A percentile compares a stretch with the other conserved stretches of the same genome.
These are phyloP conservation scores for Barnettozyma populi DNA, from an alignment of 805 yeast species.

Conservation along the genomic window DNA sequence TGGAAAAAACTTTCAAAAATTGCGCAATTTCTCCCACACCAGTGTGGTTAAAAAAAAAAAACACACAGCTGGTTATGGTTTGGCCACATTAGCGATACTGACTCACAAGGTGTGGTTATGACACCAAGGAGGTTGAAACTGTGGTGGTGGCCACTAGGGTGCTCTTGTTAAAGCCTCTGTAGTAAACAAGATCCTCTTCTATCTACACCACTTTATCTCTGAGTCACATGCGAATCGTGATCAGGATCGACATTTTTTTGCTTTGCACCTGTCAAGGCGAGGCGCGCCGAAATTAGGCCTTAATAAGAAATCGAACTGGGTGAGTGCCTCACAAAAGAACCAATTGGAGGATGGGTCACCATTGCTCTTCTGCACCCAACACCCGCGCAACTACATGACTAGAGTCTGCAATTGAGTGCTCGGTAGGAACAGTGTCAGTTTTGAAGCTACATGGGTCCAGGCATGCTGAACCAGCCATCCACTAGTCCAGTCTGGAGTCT, in stretches of 20 bases:
- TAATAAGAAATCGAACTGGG: neutral
- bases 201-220: neutral
- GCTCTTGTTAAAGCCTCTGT: neutral
- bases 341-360: neutral
- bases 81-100: neutral
- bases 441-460: too few species aligned
- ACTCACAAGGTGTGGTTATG: slow-evolving; percentile 3
- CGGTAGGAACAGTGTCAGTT: too few species aligned
- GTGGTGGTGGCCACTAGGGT: slow-evolving; percentile 4
- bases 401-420: too few species aligned
- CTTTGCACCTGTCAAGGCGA: neutral
- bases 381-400: too few species aligned
- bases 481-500: too few species aligned
- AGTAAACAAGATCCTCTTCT: neutral
- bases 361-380: neutral
- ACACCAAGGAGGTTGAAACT: neutral
- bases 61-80: neutral
- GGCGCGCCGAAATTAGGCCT: neutral
- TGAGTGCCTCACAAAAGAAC: neutral
- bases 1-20: slow-evolving; percentile 4
- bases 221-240: neutral
- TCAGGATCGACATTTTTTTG: neutral
- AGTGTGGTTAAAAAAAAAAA: neutral
- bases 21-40: slow-evolving; percentile 7
- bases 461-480: too few species aligned